These are phyloP conservation scores for Tolypocladium tropicale DNA, from an alignment of 2,329 filamentous ascomycete species.

Conservation along the genomic window DNA sequence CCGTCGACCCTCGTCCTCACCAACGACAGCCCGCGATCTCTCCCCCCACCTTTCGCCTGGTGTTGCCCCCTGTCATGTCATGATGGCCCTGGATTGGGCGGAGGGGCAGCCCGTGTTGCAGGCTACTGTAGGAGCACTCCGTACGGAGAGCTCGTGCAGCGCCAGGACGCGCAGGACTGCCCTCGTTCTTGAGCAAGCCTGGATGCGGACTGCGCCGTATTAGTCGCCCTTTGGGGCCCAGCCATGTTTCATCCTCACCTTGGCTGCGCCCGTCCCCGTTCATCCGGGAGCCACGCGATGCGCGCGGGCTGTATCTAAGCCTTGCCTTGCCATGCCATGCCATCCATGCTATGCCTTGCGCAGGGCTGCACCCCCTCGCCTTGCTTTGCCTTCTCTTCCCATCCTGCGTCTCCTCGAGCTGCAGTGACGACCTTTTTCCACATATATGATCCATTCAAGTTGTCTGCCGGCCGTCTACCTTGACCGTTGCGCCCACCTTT, in stretches of 20 bases:
- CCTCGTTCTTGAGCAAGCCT: not conserved
- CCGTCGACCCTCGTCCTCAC: too few species aligned
- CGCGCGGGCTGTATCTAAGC: not conserved
- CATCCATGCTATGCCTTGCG: too few species aligned
- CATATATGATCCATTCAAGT: not conserved
- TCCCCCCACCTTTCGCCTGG: not conserved
- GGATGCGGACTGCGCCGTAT: not conserved
- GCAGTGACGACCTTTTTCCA: too few species aligned
- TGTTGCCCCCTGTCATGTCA: not conserved
- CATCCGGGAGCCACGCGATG: not conserved
- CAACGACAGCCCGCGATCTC: not conserved
- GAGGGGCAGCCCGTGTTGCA: not conserved
- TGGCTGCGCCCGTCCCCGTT: not conserved
- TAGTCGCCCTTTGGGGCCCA: not conserved
- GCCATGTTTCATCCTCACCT: conserved; percentile 11
- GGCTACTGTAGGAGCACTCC: not conserved
- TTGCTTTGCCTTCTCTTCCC: too few species aligned
- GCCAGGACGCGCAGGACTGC: not conserved
- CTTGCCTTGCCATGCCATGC: not conserved
- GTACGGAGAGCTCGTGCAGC: not conserved
- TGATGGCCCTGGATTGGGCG: not conserved
- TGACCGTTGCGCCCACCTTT: not conserved
- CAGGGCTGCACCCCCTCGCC: too few species aligned
- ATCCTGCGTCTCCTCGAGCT: not conserved
- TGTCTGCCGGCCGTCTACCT: not conserved